phyloP scores from a whole-genome alignment of 768 basidiomycete species.

The Leccinum pellstonianum region DNA sequence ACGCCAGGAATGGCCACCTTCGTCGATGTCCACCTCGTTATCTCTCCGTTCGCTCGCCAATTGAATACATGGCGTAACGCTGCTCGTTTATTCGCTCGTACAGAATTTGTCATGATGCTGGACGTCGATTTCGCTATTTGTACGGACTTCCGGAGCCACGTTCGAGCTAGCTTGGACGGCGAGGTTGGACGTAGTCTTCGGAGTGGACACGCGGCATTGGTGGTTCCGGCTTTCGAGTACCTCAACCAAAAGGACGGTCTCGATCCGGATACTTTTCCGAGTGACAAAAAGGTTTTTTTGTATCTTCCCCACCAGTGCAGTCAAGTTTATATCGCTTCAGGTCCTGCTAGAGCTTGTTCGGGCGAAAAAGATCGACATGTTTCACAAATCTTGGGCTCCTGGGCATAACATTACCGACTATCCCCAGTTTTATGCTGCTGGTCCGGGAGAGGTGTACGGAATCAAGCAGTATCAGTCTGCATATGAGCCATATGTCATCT shows the following conservation, averaged over 20 bases:
- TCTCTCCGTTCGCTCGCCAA: conserved; percentile 78
- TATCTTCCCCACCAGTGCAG: neutral
- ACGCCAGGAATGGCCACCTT: conserved; percentile 61
- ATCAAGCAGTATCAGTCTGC: conserved; percentile 76
- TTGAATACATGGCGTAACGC: conserved; percentile 91
- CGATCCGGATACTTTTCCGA: conserved; percentile 59
- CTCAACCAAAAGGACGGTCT: conserved; percentile 60
- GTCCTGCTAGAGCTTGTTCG: conserved; percentile 58
- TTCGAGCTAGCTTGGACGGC: conserved; percentile 41
- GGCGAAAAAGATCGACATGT: conserved; percentile 61
- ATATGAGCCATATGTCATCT: conserved; percentile 88
- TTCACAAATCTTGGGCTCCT: conserved; percentile 73
- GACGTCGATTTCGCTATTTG: conserved; percentile 88
- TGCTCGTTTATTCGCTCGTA: conserved; percentile 80
- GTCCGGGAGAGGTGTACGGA: conserved; percentile 68
- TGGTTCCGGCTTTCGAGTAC: conserved; percentile 86
- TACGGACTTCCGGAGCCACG: conserved; percentile 68
- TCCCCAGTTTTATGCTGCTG: conserved; percentile 56
- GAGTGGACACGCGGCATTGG: conserved; percentile 66
- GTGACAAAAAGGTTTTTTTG: conserved; percentile 56
- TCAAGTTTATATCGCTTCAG: conserved; percentile 29
- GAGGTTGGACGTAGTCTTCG: conserved; percentile 44
- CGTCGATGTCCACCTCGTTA: conserved; percentile 84
- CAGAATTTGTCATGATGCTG: conserved; percentile 85
- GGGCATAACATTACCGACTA: conserved; percentile 87